These are phyloP conservation scores for Trichoderma gamsii DNA, from an alignment of 495 filamentous ascomycete species.

Conservation along the genomic window DNA sequence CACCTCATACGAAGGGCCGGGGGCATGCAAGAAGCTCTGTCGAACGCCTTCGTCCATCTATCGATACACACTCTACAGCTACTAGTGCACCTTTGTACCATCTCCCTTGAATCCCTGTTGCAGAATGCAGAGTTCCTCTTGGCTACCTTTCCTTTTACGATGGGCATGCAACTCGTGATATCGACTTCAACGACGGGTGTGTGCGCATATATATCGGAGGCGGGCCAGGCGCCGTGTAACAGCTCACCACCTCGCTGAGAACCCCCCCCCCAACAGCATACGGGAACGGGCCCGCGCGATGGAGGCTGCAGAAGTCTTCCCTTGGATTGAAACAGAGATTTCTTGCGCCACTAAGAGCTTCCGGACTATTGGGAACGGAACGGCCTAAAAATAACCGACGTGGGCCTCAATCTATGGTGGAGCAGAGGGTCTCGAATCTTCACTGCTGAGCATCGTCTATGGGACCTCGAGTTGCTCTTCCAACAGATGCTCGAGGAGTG, in stretches of 20 bases:
- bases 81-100: not conserved
- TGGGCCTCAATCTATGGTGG: not conserved
- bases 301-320: not conserved
- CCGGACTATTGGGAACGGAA: slow-evolving; percentile 5
- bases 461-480: not conserved
- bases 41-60: not conserved
- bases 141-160: not conserved
- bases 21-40: not conserved
- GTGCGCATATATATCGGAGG: not conserved
- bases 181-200: not conserved
- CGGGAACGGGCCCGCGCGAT: too few relatives aligned
- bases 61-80: not conserved
- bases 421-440: slow-evolving; percentile 1
- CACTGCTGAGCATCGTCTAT: not conserved
- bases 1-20: not conserved
- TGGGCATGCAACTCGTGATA: not conserved
- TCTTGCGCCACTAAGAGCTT: slow-evolving; percentile 3
- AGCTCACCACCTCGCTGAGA: not conserved
- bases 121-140: not conserved
- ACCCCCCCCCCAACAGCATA: too few relatives aligned
- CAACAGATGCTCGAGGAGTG: not conserved
- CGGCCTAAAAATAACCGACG: slow-evolving; percentile 14
- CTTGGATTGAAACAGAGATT: not conserved
- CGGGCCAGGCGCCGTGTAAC: slow-evolving; percentile 6
- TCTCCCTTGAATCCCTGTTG: not conserved